Conservation (phyloP, 768 basidiomycete genomes). For the Fomitopsis pulvina region DNA sequence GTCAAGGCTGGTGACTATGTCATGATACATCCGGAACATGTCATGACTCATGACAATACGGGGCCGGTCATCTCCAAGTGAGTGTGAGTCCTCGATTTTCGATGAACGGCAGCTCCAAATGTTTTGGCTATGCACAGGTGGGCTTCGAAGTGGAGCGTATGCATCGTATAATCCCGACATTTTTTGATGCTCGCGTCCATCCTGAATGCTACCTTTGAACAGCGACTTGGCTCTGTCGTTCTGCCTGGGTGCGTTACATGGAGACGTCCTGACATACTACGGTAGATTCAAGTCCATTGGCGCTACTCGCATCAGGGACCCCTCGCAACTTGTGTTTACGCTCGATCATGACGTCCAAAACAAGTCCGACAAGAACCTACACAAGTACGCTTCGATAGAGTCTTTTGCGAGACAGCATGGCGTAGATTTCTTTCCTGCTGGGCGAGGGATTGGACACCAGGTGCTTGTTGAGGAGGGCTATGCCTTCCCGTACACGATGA, state of each 20-base stretch:
- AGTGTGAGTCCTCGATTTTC: conserved; percentile 24
- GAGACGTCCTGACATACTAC: neutral
- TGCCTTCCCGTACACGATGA: conserved; percentile 92
- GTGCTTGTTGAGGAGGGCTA: conserved; percentile 97
- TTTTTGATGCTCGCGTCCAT: neutral
- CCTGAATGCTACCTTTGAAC: neutral
- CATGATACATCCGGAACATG: conserved; percentile 97
- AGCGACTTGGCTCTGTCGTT: neutral
- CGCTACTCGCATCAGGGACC: conserved; percentile 74
- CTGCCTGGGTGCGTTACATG: neutral
- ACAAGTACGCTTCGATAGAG: conserved; percentile 91
- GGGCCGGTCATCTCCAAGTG: conserved; percentile 97
- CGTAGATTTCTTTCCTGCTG: conserved; percentile 96
- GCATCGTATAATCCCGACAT: neutral
- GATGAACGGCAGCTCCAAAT: neutral
- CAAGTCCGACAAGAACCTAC: conserved; percentile 80
- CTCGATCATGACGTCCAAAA: conserved; percentile 99
- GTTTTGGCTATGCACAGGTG: neutral
- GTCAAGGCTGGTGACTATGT: conserved; percentile 98
- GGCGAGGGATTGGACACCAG: conserved; percentile 97
- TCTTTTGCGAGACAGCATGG: conserved; percentile 78
- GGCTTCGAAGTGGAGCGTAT: neutral
- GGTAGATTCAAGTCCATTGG: conserved; percentile 91
- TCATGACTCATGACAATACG: conserved; percentile 98
- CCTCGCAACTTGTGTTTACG: conserved; percentile 87